Percentiles rank a stretch among this genome's conserved stretches.
phyloP scores from a whole-genome alignment of 2,329 filamentous ascomycete genomes.

The Monosporascus ibericus region DNA sequence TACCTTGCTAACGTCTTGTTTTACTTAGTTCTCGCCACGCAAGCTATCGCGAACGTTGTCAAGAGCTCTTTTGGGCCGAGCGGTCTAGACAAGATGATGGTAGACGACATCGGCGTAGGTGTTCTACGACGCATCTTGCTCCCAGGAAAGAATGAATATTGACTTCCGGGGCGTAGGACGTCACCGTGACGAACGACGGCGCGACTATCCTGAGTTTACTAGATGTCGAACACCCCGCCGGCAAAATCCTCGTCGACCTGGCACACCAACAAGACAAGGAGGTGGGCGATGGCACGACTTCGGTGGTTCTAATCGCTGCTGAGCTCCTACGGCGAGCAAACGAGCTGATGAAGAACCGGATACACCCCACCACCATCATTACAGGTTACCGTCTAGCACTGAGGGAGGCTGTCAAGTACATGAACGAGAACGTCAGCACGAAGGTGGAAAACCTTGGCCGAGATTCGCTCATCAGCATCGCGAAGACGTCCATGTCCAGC shows the following conservation, averaged over 20 bases:
- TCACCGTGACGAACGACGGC: slow-evolving; percentile 98
- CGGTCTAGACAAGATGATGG: slow-evolving; percentile 99
- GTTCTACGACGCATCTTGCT: not conserved
- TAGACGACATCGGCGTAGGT: slow-evolving; percentile 92
- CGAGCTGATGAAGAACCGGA: slow-evolving; percentile 99
- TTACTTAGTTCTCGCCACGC: slow-evolving; percentile 76
- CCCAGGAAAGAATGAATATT: slow-evolving; percentile 6
- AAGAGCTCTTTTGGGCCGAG: slow-evolving; percentile 98
- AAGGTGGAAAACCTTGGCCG: slow-evolving; percentile 89
- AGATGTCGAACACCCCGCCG: slow-evolving; percentile 95
- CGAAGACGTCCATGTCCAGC: slow-evolving; percentile 98
- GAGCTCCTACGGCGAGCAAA: slow-evolving; percentile 91
- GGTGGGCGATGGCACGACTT: slow-evolving; percentile 96
- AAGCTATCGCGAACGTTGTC: slow-evolving; percentile 97
- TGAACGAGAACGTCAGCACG: slow-evolving; percentile 96
- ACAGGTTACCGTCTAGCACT: slow-evolving; percentile 94
- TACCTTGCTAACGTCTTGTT: slow-evolving; percentile 17
- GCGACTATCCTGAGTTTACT: slow-evolving; percentile 92
- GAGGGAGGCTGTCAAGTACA: slow-evolving; percentile 94
- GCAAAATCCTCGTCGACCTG: slow-evolving; percentile 95
- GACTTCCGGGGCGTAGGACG: slow-evolving; percentile 54
- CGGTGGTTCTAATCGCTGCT: slow-evolving; percentile 92
- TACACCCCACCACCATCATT: slow-evolving; percentile 99
- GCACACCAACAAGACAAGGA: slow-evolving; percentile 99
- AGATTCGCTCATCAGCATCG: slow-evolving; percentile 88